These are phyloP conservation scores for Musa beccarii DNA, from an alignment of 176 grass and related monocot species.

Conservation along the genomic window DNA sequence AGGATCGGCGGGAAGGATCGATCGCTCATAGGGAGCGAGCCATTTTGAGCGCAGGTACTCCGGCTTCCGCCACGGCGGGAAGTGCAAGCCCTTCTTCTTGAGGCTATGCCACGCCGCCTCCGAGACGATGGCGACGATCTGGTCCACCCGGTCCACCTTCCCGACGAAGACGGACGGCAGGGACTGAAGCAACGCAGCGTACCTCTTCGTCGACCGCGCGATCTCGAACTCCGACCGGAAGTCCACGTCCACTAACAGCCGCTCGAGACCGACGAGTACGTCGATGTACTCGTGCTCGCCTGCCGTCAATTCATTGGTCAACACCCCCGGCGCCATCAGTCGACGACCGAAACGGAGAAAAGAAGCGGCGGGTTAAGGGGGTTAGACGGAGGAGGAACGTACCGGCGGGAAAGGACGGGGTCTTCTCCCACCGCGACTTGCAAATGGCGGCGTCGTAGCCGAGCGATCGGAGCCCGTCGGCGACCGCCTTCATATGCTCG, in stretches of 20 bases:
- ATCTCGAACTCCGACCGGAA: slow-evolving; percentile 75
- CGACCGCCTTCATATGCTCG: not conserved
- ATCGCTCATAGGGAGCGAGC: slow-evolving; percentile 61
- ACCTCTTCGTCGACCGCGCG: slow-evolving; percentile 66
- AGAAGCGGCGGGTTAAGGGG: not conserved
- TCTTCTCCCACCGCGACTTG: slow-evolving; percentile 18
- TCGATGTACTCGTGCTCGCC: slow-evolving; percentile 77
- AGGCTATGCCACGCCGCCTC: slow-evolving; percentile 59
- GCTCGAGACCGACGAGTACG: slow-evolving; percentile 49
- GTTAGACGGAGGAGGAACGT: not conserved
- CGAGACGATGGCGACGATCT: slow-evolving; percentile 46
- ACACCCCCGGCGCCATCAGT: not conserved
- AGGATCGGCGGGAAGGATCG: no score
- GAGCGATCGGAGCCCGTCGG: not conserved
- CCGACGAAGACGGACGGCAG: slow-evolving; percentile 65
- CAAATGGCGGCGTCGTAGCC: slow-evolving; percentile 17
- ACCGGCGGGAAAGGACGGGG: slow-evolving; percentile 35
- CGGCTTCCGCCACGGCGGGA: slow-evolving; percentile 70
- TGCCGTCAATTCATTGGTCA: slow-evolving; percentile 7
- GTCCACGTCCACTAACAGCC: slow-evolving; percentile 73
- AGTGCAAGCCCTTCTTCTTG: slow-evolving; percentile 65
- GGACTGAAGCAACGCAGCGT: slow-evolving; percentile 47
- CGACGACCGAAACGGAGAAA: not conserved
- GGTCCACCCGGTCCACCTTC: slow-evolving; percentile 50
- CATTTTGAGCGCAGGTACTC: slow-evolving; percentile 94